Evolutionary conservation across 768 basidiomycete species (phyloP), one percentile per base, ranked within the genome.

Genomic region (Pholiota conissans): DNA sequence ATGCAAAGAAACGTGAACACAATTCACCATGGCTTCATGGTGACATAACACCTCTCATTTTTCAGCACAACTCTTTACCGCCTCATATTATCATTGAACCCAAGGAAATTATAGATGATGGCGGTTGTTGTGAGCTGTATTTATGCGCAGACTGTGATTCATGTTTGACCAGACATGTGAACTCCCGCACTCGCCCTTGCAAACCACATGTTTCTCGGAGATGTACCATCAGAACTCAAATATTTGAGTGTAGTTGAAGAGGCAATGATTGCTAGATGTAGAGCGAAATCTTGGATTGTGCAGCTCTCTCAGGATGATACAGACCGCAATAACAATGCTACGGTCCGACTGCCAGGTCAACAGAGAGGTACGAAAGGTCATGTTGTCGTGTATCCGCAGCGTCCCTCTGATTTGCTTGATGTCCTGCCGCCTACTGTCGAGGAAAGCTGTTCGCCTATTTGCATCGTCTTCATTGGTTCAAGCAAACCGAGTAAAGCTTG

Each of bases 371-470:
- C 77, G 10, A 64, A 65, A 52, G 79, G 79, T 0, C 71, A 79
- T 61, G 63, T 75, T 5, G 75, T 81, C 22, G 65, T 77, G 1
- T 76, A 73, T 64, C 77, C 75, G 1, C 76, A 79, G 53, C 49
- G 60, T 3, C 70, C 73, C 2, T 64, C 66, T 1, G 40, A 46
- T 0, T 51, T 78, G 5, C 66, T 68, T 0, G 22, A 32, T 0
- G 7, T 74, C 0, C 56, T 81, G 2, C 79, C 78, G 0, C 77
- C 73, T 1, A 46, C 69, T 4, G 42, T 79, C 0, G 67, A 71
- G 10, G 76, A 78, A 0, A 66, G 77, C 10, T 32, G 67, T 0
- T 63, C 70, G 0, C 71, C 71, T 2, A 71, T 79, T 0, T 78
- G 76, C 58, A 70, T 80, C 1, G 37, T 79, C 0, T 79, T 79